Evolutionary conservation across 805 yeast species (phyloP).

Genomic region (Naumovozyma castellii): DNA sequence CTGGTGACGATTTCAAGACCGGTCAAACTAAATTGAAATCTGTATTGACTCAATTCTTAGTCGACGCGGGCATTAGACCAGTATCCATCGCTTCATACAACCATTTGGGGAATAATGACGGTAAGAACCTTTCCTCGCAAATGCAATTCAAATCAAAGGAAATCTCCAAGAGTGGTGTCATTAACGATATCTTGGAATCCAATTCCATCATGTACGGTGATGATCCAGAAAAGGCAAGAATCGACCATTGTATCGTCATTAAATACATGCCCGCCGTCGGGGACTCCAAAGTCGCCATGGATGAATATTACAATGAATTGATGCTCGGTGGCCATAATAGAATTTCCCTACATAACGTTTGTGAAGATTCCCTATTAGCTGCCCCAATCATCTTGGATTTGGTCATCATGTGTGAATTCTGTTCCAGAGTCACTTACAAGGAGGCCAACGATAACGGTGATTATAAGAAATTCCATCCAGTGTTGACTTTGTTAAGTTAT

Average conservation of each 20-base stretch:
- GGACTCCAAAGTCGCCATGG: slow-evolving; percentile 96
- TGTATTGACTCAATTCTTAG: slow-evolving; percentile 91
- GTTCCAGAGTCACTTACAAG: slow-evolving; percentile 76
- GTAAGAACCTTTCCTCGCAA: slow-evolving; percentile 83
- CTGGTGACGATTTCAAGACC: slow-evolving; percentile 95
- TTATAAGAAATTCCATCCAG: slow-evolving; percentile 68
- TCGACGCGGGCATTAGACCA: slow-evolving; percentile 96
- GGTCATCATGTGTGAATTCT: slow-evolving; percentile 81
- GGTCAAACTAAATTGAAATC: slow-evolving; percentile 95
- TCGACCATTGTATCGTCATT: slow-evolving; percentile 93
- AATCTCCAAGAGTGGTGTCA: slow-evolving; percentile 85
- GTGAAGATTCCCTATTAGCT: slow-evolving; percentile 92
- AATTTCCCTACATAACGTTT: slow-evolving; percentile 86
- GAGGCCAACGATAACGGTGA: slow-evolving; percentile 36
- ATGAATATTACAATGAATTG: slow-evolving; percentile 90
- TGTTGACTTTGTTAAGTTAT: slow-evolving; percentile 77
- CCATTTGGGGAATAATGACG: slow-evolving; percentile 95
- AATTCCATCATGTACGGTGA: slow-evolving; percentile 61
- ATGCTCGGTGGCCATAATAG: slow-evolving; percentile 98
- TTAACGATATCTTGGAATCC: slow-evolving; percentile 87
- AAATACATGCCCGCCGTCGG: slow-evolving; percentile 92
- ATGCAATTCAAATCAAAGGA: slow-evolving; percentile 92
- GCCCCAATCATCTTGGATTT: slow-evolving; percentile 90
- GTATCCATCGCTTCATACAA: slow-evolving; percentile 90
- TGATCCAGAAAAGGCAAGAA: slow-evolving; percentile 60